Conservation (phyloP, 208 protist species). For the Endotrypanum monterogeii region DNA sequence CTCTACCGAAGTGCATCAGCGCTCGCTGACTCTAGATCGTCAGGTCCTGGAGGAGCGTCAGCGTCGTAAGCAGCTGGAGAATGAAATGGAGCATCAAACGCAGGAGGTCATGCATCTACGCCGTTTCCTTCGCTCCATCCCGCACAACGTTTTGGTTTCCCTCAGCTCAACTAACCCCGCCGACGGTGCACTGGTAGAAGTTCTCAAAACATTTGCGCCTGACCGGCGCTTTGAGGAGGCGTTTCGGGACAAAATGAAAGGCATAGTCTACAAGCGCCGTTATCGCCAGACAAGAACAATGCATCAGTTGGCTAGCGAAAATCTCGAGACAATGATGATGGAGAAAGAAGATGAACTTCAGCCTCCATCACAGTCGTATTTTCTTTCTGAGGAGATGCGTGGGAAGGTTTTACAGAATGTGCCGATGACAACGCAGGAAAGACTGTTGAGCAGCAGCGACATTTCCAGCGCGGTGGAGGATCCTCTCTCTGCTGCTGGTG, state of each 20-base stretch:
- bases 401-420: not conserved
- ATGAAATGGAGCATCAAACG: constrained; percentile 22
- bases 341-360: constrained; percentile 36
- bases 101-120: constrained; percentile 58
- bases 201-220: constrained; percentile 41
- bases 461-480: not conserved
- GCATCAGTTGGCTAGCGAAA: constrained; percentile 37
- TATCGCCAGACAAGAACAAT: constrained; percentile 21
- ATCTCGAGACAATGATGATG: constrained; percentile 48
- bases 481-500: not conserved
- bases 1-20: constrained; percentile 32
- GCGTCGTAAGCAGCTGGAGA: constrained; percentile 25
- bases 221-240: constrained; percentile 79
- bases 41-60: constrained; percentile 19
- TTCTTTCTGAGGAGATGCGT: not conserved
- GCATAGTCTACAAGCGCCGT: constrained; percentile 47
- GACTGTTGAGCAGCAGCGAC: not conserved
- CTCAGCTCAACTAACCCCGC: constrained; percentile 4
- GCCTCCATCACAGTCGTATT: not conserved
- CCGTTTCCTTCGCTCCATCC: constrained; percentile 48
- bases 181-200: not conserved
- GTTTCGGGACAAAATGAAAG: constrained; percentile 75
- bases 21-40: constrained; percentile 26
- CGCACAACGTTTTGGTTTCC: constrained; percentile 22
- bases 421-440: not conserved